Percentiles rank a stretch among this genome's conserved stretches.
phyloP scores from a whole-genome alignment of 176 grass and related monocot genomes.

The Alloteropsis semialata region DNA sequence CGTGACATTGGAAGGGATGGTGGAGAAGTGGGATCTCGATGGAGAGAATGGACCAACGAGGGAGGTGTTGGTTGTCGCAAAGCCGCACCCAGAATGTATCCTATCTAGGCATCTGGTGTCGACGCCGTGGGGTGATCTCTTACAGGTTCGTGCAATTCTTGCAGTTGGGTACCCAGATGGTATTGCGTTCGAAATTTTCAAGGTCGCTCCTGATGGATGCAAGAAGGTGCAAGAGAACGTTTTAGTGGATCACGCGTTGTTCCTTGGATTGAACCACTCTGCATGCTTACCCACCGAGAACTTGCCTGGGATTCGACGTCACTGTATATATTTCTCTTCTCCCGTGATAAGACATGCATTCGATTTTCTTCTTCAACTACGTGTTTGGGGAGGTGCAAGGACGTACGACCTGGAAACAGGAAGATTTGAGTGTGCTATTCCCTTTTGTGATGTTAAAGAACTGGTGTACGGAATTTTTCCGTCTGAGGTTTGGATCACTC shows the following conservation, averaged over 20 bases:
- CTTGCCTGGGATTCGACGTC: background rate
- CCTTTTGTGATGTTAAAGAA: background rate
- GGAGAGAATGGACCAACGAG: background rate
- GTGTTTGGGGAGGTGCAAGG: background rate
- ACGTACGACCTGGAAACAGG: background rate
- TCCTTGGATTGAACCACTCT: conserved; percentile 22
- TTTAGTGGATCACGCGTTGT: conserved; percentile 1
- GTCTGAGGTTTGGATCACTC: background rate
- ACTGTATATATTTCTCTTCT: conserved; percentile 13
- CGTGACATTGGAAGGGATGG: background rate
- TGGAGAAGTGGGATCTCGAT: conserved; percentile 5
- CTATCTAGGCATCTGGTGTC: conserved; percentile 14
- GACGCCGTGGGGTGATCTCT: background rate
- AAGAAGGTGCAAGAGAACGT: background rate
- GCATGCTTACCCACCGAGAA: background rate
- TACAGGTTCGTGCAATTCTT: background rate
- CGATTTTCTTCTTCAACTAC: background rate
- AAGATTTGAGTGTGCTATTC: background rate
- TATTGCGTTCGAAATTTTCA: background rate
- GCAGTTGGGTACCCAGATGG: background rate
- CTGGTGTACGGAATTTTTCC: background rate
- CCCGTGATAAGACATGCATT: background rate
- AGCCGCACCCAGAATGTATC: background rate
- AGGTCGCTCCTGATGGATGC: background rate
- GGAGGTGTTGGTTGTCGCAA: background rate